Evolutionary conservation across 2,329 filamentous ascomycete species (phyloP), one percentile per base, ranked within the genome.

Genomic region (Cladophialophora chaetospira): DNA sequence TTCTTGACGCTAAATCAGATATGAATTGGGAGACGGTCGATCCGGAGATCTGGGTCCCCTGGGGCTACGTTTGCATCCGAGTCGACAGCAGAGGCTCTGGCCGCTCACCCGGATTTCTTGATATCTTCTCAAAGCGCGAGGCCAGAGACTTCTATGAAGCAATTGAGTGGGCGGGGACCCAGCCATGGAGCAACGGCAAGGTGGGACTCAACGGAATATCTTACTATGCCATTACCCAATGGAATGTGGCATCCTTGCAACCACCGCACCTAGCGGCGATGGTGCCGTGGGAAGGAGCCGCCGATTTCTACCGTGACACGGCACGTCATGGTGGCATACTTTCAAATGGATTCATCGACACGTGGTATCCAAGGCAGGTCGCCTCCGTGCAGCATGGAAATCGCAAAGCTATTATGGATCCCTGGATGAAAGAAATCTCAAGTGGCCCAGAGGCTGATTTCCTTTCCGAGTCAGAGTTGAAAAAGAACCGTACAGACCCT

Each of bases 331-430:
- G 84, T 0, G 84, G 84, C 0, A 86, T 87, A 43, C 67, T 84
- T 1, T 82, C 80, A 0, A 80, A 85, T 61, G 68, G 66, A 0
- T 85, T 85, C 64, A 85, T 87, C 63, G 66, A 72, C 11, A 82
- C 85, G 63, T 88, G 85, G 61, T 63, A 50, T 36, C 46, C 49
- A 11, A 31, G 35, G 28, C 61, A 63, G 29, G 83, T 88, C 5
- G 72, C 87, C 4, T 75, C 77, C 0, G 88, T 88, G 63, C 87
- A 90, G 68, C 89, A 89, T 58, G 86, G 87, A 1, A 75, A 75
- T 11, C 75, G 78, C 2, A 78, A 53, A 9, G 35, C 17, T 13
- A 17, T 43, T 5, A 10, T 35, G 2, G 55, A 57, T 21, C 55
- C 55, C 2, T 57, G 77, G 1, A 70, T 80, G 28, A 71, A 71